Conservation (phyloP, 148 eudicot genomes). For the Persicaria maculosa region DNA sequence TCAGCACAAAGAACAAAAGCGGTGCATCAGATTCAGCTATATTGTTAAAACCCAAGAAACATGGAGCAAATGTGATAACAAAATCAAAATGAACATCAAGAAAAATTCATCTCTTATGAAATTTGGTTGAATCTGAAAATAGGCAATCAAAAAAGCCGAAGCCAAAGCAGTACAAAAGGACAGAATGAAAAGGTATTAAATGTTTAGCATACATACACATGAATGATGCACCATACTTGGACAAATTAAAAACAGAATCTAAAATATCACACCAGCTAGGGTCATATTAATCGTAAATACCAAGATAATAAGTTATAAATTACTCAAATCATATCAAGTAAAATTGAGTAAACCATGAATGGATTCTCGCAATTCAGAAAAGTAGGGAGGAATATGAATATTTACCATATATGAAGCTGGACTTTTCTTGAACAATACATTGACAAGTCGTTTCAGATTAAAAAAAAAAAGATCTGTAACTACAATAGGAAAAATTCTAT, state of each 20-base stretch:
- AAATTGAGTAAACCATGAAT: too few relatives aligned
- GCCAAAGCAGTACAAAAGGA: background rate
- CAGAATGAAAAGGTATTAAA: constrained; percentile 1
- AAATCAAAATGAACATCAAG: background rate
- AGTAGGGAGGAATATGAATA: too few relatives aligned
- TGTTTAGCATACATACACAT: background rate
- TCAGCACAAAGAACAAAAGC: constrained; percentile 3
- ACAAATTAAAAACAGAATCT: background rate
- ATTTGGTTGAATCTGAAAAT: background rate
- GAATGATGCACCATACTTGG: background rate
- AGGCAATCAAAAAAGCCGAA: background rate
- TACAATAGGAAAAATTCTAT: too few relatives aligned
- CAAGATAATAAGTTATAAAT: too few relatives aligned
- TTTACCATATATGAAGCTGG: too few relatives aligned
- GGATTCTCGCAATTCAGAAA: too few relatives aligned
- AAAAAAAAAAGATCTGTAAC: too few relatives aligned
- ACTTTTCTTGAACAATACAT: too few relatives aligned
- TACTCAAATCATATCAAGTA: too few relatives aligned
- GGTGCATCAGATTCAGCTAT: background rate
- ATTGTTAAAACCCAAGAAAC: background rate
- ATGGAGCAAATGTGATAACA: background rate
- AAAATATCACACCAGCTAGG: background rate
- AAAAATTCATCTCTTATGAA: background rate
- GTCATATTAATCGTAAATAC: too few relatives aligned
- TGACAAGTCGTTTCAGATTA: too few relatives aligned